These are phyloP conservation scores for Vigna hirtella DNA, from an alignment of 306 rosid species.

Conservation along the genomic window DNA sequence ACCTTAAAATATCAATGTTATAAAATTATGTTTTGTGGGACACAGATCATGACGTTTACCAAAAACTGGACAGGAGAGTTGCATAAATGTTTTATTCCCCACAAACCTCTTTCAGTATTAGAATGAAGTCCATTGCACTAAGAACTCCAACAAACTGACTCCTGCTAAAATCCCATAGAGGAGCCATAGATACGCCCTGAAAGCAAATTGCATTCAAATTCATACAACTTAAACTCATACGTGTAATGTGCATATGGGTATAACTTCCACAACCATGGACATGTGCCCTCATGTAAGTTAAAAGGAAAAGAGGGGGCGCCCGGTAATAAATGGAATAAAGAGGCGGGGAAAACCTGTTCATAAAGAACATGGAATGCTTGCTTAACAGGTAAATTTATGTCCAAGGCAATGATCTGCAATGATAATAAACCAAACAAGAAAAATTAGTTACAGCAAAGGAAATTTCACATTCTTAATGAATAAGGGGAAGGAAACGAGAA, in stretches of 20 bases:
- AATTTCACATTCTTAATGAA: slow-evolving; percentile 30
- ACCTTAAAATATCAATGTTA: slow-evolving; percentile 23
- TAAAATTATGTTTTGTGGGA: not conserved
- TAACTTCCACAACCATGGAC: slow-evolving; percentile 27
- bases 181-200: slow-evolving; percentile 80
- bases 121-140: slow-evolving; percentile 84
- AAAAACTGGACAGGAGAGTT: slow-evolving; percentile 39
- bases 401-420: slow-evolving; percentile 76
- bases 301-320: not conserved
- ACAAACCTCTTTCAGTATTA: slow-evolving; percentile 85
- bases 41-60: slow-evolving; percentile 30
- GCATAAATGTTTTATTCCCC: slow-evolving; percentile 38
- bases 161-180: slow-evolving; percentile 73
- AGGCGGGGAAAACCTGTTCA: slow-evolving; percentile 66
- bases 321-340: not conserved
- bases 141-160: slow-evolving; percentile 77
- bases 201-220: slow-evolving; percentile 40
- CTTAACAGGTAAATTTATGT: slow-evolving; percentile 78
- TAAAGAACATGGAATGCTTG: slow-evolving; percentile 84
- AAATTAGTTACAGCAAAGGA: slow-evolving; percentile 37
- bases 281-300: slow-evolving; percentile 14
- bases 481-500: slow-evolving; percentile 37
- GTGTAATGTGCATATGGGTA: slow-evolving; percentile 8
- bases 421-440: slow-evolving; percentile 41
- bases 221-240: slow-evolving; percentile 39